Evolutionary conservation across 208 protist genomes (phyloP).

Genomic region (Leishmania amazonensis): DNA sequence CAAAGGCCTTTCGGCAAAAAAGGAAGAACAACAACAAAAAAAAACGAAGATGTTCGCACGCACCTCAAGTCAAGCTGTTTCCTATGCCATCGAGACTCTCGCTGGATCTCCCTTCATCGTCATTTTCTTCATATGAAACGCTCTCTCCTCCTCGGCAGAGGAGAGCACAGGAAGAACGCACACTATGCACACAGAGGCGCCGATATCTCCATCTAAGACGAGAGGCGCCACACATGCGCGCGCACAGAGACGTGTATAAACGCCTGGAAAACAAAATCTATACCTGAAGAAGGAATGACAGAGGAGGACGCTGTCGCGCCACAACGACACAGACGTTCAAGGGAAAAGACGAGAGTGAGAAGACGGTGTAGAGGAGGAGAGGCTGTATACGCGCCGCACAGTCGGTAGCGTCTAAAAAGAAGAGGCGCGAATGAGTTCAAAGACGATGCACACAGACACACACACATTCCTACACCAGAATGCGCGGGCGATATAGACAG

Average conservation of each 20-base stretch:
- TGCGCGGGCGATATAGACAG: background rate
- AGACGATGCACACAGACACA: background rate
- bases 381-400: background rate
- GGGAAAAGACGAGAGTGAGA: background rate
- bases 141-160: background rate
- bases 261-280: conserved; percentile 1
- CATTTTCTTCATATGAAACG: background rate
- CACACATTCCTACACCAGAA: background rate
- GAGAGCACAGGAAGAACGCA: background rate
- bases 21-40: too few species aligned
- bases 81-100: background rate
- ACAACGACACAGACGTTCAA: background rate
- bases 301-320: background rate
- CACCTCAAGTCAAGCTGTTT: background rate
- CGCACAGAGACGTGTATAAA: background rate
- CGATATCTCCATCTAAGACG: background rate
- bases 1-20: background rate
- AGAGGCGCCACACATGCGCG: background rate
- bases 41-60: background rate
- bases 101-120: background rate
- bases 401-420: background rate
- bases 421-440: background rate
- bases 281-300: background rate
- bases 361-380: background rate
- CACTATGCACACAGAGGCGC: background rate